These are phyloP conservation scores for Albophoma yamanashiensis DNA, from an alignment of 2,329 filamentous ascomycete species.

Conservation along the genomic window DNA sequence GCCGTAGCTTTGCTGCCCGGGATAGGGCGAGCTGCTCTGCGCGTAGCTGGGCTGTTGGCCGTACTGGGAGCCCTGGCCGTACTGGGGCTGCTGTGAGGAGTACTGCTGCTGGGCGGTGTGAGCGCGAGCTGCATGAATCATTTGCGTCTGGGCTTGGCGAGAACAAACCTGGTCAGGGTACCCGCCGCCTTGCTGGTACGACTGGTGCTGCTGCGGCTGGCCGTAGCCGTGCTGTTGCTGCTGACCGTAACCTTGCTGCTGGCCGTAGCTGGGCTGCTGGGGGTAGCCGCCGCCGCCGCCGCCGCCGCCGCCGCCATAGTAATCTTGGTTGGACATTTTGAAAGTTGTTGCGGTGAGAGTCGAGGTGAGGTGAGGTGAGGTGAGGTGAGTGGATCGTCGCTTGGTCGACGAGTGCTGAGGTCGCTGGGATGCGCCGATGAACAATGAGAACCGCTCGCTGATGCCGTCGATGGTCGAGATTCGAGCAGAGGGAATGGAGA, in stretches of 20 bases:
- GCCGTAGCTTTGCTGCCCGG: conserved; percentile 7
- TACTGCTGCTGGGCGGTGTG: neutral
- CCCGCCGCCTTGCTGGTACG: conserved; percentile 10
- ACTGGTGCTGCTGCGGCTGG: conserved; percentile 1
- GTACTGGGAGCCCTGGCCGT: conserved; percentile 8
- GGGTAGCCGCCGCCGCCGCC: conserved; percentile 10
- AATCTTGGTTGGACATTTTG: conserved; percentile 28
- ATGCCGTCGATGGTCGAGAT: neutral
- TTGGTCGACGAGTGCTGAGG: neutral
- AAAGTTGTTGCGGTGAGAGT: neutral
- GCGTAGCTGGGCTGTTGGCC: conserved; percentile 10
- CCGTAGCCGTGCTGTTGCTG: conserved; percentile 7
- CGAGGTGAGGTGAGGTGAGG: neutral
- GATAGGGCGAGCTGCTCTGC: neutral
- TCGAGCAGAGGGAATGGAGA: neutral
- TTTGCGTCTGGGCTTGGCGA: neutral
- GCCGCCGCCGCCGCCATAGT: conserved; percentile 17
- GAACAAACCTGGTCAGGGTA: neutral
- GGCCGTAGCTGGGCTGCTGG: conserved; percentile 13
- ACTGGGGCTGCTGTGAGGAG: neutral
- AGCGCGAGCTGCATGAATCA: neutral
- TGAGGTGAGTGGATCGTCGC: neutral
- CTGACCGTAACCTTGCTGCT: neutral
- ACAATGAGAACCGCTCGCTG: neutral
- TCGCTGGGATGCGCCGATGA: neutral